Conservation (phyloP, 192 early-diverging fungal species). For the Linnemannia exigua region DNA sequence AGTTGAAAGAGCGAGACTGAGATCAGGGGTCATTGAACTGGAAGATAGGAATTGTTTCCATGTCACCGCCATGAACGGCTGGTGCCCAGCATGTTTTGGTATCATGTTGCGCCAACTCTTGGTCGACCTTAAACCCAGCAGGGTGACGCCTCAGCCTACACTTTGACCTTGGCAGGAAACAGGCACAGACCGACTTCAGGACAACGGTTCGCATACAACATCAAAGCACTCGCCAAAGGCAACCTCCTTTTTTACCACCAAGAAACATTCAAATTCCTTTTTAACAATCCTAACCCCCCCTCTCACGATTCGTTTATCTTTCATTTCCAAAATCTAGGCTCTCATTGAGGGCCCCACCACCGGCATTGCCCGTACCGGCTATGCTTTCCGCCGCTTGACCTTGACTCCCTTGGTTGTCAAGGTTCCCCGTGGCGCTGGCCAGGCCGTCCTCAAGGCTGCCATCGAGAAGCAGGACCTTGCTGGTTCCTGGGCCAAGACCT, state of each 20-base stretch:
- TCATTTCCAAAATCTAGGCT: constrained; percentile 62
- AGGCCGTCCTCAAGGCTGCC: constrained; percentile 81
- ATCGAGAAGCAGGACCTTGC: constrained; percentile 89
- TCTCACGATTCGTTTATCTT: neutral
- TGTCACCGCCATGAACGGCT: neutral
- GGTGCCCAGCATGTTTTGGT: neutral
- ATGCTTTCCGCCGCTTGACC: constrained; percentile 91
- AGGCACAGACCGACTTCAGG: neutral
- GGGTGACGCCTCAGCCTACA: too few species aligned
- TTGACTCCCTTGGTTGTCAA: constrained; percentile 92
- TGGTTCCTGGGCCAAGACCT: constrained; percentile 87
- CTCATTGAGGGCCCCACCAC: constrained; percentile 99
- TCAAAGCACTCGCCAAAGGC: neutral
- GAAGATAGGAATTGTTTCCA: neutral
- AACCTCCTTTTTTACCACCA: neutral
- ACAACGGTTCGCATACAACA: neutral
- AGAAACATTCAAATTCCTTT: neutral
- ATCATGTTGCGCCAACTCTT: too few species aligned
- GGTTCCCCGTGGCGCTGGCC: constrained; percentile 83
- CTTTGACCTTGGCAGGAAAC: too few species aligned
- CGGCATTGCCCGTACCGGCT: constrained; percentile 88
- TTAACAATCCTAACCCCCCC: neutral
- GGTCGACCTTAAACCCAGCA: too few species aligned
- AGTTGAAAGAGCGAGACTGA: neutral
- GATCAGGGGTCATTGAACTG: neutral